Evolutionary conservation across 192 early-diverging fungal species (phyloP).

Genomic region (Mortierella claussenii): DNA sequence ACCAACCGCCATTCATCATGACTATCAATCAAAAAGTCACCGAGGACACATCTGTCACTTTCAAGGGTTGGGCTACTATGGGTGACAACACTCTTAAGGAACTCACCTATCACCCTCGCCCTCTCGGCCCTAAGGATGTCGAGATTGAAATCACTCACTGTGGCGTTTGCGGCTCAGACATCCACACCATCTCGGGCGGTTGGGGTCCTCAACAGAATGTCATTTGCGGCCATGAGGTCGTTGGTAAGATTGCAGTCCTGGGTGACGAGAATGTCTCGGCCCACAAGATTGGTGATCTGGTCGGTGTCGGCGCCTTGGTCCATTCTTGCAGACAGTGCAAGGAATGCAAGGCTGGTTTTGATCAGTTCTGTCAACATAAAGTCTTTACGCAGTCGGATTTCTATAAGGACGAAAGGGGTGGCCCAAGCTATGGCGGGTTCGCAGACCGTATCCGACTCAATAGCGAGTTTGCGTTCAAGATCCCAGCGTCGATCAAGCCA

Average conservation of each 20-base stretch:
- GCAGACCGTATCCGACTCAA: slow-evolving; percentile 69
- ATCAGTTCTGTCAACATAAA: slow-evolving; percentile 52
- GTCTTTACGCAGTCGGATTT: slow-evolving; percentile 68
- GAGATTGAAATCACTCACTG: slow-evolving; percentile 81
- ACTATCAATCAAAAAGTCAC: too few species aligned
- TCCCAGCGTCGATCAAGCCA: slow-evolving; percentile 63
- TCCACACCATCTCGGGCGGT: slow-evolving; percentile 73
- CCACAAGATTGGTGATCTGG: slow-evolving; percentile 67
- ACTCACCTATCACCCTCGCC: slow-evolving; percentile 67
- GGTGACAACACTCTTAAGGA: slow-evolving; percentile 38
- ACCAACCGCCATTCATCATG: too few species aligned
- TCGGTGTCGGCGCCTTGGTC: slow-evolving; percentile 74
- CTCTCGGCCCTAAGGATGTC: slow-evolving; percentile 69
- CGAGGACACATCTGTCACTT: slow-evolving; percentile 66
- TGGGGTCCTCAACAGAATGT: slow-evolving; percentile 60
- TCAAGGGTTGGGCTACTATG: slow-evolving; percentile 53
- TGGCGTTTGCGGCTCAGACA: slow-evolving; percentile 81
- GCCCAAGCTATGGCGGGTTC: slow-evolving; percentile 65
- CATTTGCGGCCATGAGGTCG: slow-evolving; percentile 60
- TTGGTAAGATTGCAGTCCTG: slow-evolving; percentile 50
- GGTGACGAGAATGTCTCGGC: slow-evolving; percentile 44
- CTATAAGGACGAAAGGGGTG: slow-evolving; percentile 67
- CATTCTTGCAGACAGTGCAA: slow-evolving; percentile 63
- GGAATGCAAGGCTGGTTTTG: slow-evolving; percentile 35
- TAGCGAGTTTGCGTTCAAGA: slow-evolving; percentile 71